phyloP scores from a whole-genome alignment of 257 asterid species.

The Eustoma russellianum region DNA sequence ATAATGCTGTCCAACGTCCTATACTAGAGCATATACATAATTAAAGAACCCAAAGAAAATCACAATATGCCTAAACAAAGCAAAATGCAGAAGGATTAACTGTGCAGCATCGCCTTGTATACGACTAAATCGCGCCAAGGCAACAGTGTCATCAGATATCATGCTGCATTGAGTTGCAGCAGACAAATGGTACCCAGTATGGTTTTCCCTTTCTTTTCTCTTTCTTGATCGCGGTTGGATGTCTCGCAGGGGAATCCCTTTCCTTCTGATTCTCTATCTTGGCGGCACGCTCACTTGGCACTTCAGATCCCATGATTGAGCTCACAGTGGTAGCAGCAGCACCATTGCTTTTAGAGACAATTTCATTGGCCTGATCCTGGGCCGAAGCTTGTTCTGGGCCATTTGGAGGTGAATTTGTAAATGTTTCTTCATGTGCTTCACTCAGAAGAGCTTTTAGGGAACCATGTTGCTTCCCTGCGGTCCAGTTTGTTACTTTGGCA shows the following conservation, averaged over 20 bases:
- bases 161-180: conserved; percentile 70
- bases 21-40: no score
- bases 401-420: conserved; percentile 29
- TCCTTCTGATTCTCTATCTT: conserved; percentile 51
- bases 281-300: conserved; percentile 19
- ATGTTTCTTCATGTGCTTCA: conserved; percentile 32
- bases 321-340: conserved; percentile 25
- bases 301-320: conserved; percentile 25
- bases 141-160: conserved; percentile 27
- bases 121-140: not conserved
- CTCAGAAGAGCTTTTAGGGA: conserved; percentile 51
- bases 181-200: conserved; percentile 75
- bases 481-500: conserved; percentile 74
- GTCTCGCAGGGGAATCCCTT: conserved; percentile 89
- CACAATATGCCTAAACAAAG: no score
- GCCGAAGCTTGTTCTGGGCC: conserved; percentile 30
- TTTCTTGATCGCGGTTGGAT: conserved; percentile 68
- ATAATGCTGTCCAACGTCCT: no score
- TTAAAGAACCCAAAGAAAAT: no score
- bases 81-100: no score
- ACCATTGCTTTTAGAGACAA: conserved; percentile 25
- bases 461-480: conserved; percentile 51
- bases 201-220: conserved; percentile 66
- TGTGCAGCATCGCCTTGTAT: conserved; percentile 5
- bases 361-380: conserved; percentile 28